Evolutionary conservation across 352 stramenopile species (phyloP).

Genomic region (Phytophthora vignae): DNA sequence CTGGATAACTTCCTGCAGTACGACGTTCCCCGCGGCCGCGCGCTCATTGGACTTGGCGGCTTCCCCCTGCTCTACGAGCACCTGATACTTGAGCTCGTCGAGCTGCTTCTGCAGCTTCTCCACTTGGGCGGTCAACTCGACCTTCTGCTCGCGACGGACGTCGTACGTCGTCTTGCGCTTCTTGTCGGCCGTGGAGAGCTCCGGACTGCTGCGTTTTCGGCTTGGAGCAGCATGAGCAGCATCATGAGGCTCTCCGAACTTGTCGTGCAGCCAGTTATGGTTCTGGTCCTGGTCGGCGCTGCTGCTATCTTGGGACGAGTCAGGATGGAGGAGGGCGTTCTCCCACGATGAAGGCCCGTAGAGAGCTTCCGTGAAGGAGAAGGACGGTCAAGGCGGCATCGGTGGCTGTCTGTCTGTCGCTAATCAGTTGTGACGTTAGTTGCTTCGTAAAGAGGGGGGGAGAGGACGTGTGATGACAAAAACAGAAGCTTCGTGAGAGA

Average conservation of each 20-base stretch:
- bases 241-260: neutral
- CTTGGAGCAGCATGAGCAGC: neutral
- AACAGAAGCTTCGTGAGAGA: neutral
- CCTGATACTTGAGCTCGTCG: conserved; percentile 44
- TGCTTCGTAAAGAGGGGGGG: too few species aligned
- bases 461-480: neutral
- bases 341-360: too few species aligned
- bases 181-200: neutral
- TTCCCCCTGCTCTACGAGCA: conserved; percentile 40
- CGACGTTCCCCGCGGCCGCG: conserved; percentile 16
- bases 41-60: conserved; percentile 36
- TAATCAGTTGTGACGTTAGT: conserved; percentile 6
- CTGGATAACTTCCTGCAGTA: conserved; percentile 41
- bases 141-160: conserved; percentile 44
- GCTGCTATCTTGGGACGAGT: conserved; percentile 6
- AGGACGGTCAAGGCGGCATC: neutral
- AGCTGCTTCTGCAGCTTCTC: conserved; percentile 43
- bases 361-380: neutral
- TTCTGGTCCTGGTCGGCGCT: conserved; percentile 3
- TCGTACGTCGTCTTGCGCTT: conserved; percentile 46
- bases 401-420: neutral
- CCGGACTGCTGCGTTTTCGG: conserved; percentile 6
- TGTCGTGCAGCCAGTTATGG: conserved; percentile 5
- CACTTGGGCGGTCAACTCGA: conserved; percentile 31
- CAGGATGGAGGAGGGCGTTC: neutral